A percentile compares a stretch with the other conserved stretches of the same genome.
phyloP scores from a whole-genome alignment of 148 eudicot genomes.

The Camellia granthamiana region DNA sequence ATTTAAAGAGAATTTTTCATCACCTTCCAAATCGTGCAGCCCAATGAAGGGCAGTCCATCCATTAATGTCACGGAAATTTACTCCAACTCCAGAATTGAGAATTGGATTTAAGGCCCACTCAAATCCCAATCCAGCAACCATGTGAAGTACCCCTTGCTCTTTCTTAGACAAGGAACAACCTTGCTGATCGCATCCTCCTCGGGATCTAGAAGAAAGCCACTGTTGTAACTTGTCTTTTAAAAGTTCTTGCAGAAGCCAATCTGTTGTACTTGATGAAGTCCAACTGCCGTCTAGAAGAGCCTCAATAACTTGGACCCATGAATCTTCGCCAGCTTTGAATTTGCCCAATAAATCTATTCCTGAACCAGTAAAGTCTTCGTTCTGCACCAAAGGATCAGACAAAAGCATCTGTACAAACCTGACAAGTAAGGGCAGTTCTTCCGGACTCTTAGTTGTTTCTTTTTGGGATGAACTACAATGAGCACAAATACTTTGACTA shows the following conservation, averaged over 20 bases:
- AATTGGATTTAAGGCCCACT: constrained; percentile 83
- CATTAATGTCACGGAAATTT: constrained; percentile 87
- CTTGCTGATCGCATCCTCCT: constrained; percentile 20
- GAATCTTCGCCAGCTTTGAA: constrained; percentile 47
- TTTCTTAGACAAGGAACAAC: constrained; percentile 65
- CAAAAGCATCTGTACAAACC: constrained; percentile 68
- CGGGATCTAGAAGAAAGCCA: constrained; percentile 62
- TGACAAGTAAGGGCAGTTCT: constrained; percentile 67
- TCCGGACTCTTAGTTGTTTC: constrained; percentile 54
- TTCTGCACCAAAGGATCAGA: constrained; percentile 34
- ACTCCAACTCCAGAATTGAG: constrained; percentile 70
- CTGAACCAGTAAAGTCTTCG: constrained; percentile 37
- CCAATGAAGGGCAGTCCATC: constrained; percentile 99
- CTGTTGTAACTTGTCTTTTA: constrained; percentile 72
- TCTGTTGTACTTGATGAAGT: constrained; percentile 47
- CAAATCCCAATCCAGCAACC: constrained; percentile 86
- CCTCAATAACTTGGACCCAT: constrained; percentile 62
- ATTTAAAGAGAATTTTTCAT: not conserved
- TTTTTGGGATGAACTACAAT: constrained; percentile 32
- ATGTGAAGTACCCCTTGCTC: constrained; percentile 94
- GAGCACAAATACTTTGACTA: constrained; percentile 29
- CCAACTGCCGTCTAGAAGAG: constrained; percentile 56
- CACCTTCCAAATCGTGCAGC: constrained; percentile 97
- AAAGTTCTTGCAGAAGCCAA: constrained; percentile 80
- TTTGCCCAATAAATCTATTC: constrained; percentile 27